These are phyloP conservation scores for Podospora comata DNA, from an alignment of 495 filamentous ascomycete genomes.

Conservation along the genomic window DNA sequence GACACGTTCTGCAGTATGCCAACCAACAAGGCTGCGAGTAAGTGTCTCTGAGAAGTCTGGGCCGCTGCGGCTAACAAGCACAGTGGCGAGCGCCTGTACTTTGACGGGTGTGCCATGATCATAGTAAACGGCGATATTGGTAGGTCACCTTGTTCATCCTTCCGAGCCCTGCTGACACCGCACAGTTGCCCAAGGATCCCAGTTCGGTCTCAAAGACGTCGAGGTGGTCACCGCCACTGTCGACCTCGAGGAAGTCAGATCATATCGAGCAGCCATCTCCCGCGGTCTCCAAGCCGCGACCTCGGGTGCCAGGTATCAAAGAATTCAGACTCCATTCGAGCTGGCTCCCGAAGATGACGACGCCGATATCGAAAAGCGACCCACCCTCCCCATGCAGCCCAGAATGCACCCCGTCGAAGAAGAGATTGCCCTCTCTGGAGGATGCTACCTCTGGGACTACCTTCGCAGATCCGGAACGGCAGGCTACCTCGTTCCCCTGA, in stretches of 20 bases:
- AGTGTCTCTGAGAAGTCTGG: constrained; percentile 33
- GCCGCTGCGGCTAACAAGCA: neutral
- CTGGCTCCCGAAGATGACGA: constrained; percentile 40
- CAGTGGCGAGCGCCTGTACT: constrained; percentile 51
- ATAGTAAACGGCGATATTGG: constrained; percentile 62
- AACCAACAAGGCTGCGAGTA: constrained; percentile 76
- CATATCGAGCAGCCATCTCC: constrained; percentile 49
- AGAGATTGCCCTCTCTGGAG: constrained; percentile 69
- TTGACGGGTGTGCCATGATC: constrained; percentile 75
- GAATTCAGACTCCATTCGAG: constrained; percentile 41
- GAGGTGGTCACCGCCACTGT: constrained; percentile 79
- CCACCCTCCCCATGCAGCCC: constrained; percentile 35
- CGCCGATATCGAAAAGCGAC: constrained; percentile 27
- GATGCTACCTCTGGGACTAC: constrained; percentile 85
- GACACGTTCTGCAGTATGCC: constrained; percentile 20
- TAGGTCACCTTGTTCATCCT: constrained; percentile 4
- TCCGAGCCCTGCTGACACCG: constrained; percentile 49
- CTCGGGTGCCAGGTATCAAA: constrained; percentile 36
- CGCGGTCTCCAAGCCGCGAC: constrained; percentile 57
- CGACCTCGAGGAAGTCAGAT: constrained; percentile 73
- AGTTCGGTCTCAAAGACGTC: constrained; percentile 77
- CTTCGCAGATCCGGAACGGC: constrained; percentile 61
- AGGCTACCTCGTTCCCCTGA: constrained; percentile 57
- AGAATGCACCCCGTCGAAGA: constrained; percentile 65
- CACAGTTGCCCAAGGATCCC: constrained; percentile 66